Evolutionary conservation across 441 rosid species (phyloP), one percentile per base, ranked within the genome.

Genomic region (Euphorbia neoarborescens): DNA sequence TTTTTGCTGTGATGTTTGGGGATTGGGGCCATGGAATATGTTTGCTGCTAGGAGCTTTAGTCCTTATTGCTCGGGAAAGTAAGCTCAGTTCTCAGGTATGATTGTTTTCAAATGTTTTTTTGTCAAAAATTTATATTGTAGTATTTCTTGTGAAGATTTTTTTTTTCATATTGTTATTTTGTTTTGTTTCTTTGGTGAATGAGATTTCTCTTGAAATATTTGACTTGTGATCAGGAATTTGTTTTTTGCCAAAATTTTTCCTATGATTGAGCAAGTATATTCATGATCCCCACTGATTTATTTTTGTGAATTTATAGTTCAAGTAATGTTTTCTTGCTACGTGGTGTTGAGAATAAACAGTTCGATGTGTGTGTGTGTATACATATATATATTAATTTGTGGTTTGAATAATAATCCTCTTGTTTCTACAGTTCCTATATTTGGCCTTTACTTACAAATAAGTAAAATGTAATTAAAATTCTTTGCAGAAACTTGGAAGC

Each of bases 11-110:
- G 72, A 94, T 94, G 98, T 94, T 94, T 87, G 98, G 98, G 68
- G 98, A 94, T 78, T 94, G 98, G 98, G 98, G 98, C 77, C 98
- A 94, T 82, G 97, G 97, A 81, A 83, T 94, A 80, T 94, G 98
- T 82, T 87, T 94, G 83, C 84, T 94, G 77, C 78, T 94, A 68
- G 97, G 93, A 72, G 93, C 98, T 30, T 78, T 94, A 73, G 76
- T 90, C 73, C 98, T 94, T 71, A 81, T 94, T 71, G 93, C 88
- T 75, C 85, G 81, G 75, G 98, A 91, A 86, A 84, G 85, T 76
- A 88, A 86, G 80, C 87, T 90, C 69, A 76, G 88, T 73, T 68
- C 75, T 73, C 88, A 91, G 98, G 98, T 89, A 83, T 67, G 77
- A 65, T 63, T 69, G 46, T 73, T 74, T 35, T 71, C 75, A 71